Percentiles rank a stretch among this genome's conserved stretches.
phyloP scores from a whole-genome alignment of 2,329 filamentous ascomycete genomes.

The Rhinocladiella mackenziei region DNA sequence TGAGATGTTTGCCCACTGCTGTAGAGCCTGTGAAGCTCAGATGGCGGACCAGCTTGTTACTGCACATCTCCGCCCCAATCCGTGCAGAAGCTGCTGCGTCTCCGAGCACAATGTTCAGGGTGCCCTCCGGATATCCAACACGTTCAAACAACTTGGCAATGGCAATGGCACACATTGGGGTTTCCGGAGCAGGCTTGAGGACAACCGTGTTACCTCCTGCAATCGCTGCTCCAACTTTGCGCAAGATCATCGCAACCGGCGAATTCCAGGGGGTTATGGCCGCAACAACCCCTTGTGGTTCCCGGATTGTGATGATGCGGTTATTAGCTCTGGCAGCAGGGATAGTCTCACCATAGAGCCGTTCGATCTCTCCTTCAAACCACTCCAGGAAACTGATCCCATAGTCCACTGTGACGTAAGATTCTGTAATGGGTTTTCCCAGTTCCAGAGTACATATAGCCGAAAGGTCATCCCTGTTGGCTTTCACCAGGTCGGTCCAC shows the following conservation, averaged over 20 bases:
- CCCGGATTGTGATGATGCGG: constrained; percentile 23
- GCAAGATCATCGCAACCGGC: constrained; percentile 31
- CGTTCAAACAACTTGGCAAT: constrained; percentile 32
- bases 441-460: constrained; percentile 57
- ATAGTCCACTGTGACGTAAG: constrained; percentile 46
- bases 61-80: constrained; percentile 49
- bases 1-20: constrained; percentile 41
- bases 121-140: constrained; percentile 51
- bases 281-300: constrained; percentile 39
- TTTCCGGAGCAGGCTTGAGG: constrained; percentile 87
- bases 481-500: constrained; percentile 26
- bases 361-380: constrained; percentile 7
- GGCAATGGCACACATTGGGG: constrained; percentile 78
- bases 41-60: constrained; percentile 29
- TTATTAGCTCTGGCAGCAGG: constrained; percentile 20
- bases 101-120: constrained; percentile 69
- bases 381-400: constrained; percentile 33
- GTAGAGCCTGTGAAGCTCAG: constrained; percentile 34
- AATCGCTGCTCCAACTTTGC: constrained; percentile 30
- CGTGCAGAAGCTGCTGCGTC: constrained; percentile 63
- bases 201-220: constrained; percentile 73
- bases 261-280: constrained; percentile 41
- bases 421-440: constrained; percentile 53
- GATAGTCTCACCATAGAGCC: constrained; percentile 14
- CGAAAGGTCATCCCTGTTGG: constrained; percentile 28